These are phyloP conservation scores for Triticum aestivum DNA, from an alignment of 176 grass and related monocot species.

Conservation along the genomic window DNA sequence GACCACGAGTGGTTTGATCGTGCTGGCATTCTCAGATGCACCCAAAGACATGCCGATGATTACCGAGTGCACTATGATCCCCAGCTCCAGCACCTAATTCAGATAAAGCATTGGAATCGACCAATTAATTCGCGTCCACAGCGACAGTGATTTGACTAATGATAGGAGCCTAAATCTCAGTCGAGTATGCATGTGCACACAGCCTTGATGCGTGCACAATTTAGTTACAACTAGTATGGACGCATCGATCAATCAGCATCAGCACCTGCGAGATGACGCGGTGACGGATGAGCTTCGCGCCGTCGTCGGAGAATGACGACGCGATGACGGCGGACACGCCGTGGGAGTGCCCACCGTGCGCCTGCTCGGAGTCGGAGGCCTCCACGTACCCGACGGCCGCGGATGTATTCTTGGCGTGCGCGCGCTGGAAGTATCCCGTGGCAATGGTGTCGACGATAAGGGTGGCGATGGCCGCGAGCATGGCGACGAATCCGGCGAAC, in stretches of 20 bases:
- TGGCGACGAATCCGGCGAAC: slow-evolving; percentile 52
- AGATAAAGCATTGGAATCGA: background rate
- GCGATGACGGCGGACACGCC: slow-evolving; percentile 3
- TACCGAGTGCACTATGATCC: slow-evolving; percentile 64
- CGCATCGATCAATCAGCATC: slow-evolving; percentile 3
- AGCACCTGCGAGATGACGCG: slow-evolving; percentile 67
- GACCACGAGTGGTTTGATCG: slow-evolving; percentile 46
- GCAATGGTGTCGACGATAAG: slow-evolving; percentile 63
- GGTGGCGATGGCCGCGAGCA: slow-evolving; percentile 69
- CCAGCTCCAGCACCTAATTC: slow-evolving; percentile 58
- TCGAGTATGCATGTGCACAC: background rate
- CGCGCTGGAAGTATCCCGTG: slow-evolving; percentile 65
- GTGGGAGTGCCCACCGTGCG: slow-evolving; percentile 37
- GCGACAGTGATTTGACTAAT: too few relatives aligned
- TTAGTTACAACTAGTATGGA: background rate
- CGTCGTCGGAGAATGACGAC: background rate
- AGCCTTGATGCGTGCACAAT: background rate
- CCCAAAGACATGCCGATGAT: slow-evolving; percentile 66
- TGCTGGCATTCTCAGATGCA: slow-evolving; percentile 45
- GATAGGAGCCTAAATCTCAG: background rate
- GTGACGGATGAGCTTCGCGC: slow-evolving; percentile 50
- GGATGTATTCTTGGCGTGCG: slow-evolving; percentile 14
- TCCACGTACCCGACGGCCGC: background rate
- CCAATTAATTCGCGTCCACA: too few relatives aligned
- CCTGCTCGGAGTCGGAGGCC: background rate